A percentile compares a stretch with the other conserved stretches of the same genome.
Conservation (phyloP, 805 yeast species). For the Barnettozyma siamensis region DNA sequence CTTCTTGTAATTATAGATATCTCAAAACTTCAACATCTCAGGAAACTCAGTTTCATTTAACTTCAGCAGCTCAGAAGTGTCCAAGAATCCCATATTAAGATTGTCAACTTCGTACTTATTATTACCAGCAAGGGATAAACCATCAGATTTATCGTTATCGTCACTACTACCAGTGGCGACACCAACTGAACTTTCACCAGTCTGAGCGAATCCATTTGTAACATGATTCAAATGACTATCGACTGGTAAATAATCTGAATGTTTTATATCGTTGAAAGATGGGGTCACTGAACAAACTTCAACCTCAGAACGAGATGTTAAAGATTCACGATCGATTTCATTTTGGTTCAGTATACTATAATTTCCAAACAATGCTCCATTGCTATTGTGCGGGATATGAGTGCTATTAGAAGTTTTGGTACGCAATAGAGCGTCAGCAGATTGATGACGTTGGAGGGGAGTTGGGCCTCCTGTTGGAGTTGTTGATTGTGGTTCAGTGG, state of each 20-base stretch:
- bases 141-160: background rate
- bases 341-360: background rate
- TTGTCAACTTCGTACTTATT: slow-evolving; percentile 1
- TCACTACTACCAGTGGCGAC: background rate
- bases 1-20: background rate
- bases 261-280: slow-evolving; percentile 33
- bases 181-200: background rate
- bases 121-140: background rate
- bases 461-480: slow-evolving; percentile 3
- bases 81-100: slow-evolving; percentile 3
- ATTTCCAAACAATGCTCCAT: slow-evolving; percentile 6
- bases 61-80: slow-evolving; percentile 3
- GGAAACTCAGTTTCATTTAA: slow-evolving; percentile 5
- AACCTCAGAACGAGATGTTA: slow-evolving; percentile 17
- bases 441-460: background rate
- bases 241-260: slow-evolving; percentile 6
- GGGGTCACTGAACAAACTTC: slow-evolving; percentile 37
- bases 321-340: slow-evolving; percentile 3
- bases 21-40: slow-evolving; percentile 8
- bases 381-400: background rate
- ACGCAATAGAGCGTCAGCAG: background rate
- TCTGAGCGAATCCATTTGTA: background rate
- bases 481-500: slow-evolving; percentile 7
- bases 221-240: background rate
- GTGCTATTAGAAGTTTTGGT: background rate